Percentiles rank a stretch among this genome's conserved stretches.
phyloP scores from a whole-genome alignment of 1,139 yeast species.

The Hyphopichia burtonii region DNA sequence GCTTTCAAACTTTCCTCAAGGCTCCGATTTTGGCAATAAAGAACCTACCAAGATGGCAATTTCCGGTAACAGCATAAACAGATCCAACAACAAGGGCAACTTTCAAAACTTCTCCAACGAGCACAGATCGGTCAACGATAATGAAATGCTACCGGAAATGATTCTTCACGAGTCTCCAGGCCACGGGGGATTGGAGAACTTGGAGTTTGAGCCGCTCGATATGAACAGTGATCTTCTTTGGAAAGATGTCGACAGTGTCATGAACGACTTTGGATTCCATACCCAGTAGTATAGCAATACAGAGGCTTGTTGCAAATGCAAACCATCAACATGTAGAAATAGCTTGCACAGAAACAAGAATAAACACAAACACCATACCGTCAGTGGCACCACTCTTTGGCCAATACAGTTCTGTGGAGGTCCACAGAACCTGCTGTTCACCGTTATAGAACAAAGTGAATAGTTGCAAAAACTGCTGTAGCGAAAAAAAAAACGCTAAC shows the following conservation, averaged over 20 bases:
- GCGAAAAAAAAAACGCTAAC: too few species aligned
- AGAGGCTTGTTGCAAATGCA: too few species aligned
- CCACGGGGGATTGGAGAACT: slow-evolving; percentile 29
- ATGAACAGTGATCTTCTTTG: slow-evolving; percentile 66
- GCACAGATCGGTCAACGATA: not conserved
- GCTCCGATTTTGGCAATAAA: slow-evolving; percentile 1
- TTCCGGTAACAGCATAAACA: slow-evolving; percentile 15
- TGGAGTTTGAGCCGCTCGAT: slow-evolving; percentile 36
- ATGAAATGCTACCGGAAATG: slow-evolving; percentile 5
- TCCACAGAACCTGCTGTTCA: too few species aligned
- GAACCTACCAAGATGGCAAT: slow-evolving; percentile 13
- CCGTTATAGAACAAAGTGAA: too few species aligned
- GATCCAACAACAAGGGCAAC: slow-evolving; percentile 3
- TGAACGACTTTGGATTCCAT: slow-evolving; percentile 94
- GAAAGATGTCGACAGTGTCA: slow-evolving; percentile 87
- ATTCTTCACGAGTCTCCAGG: slow-evolving; percentile 30
- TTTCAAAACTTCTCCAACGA: not conserved
- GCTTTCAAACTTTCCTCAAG: not conserved
- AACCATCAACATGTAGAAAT: too few species aligned
- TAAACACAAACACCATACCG: too few species aligned
- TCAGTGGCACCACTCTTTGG: too few species aligned
- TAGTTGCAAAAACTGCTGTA: too few species aligned
- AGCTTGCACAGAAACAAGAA: too few species aligned
- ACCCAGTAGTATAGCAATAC: slow-evolving; percentile 25
- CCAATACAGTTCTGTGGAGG: too few species aligned